These are phyloP conservation scores for Lantana camara DNA, from an alignment of 257 asterid genomes.

Conservation along the genomic window DNA sequence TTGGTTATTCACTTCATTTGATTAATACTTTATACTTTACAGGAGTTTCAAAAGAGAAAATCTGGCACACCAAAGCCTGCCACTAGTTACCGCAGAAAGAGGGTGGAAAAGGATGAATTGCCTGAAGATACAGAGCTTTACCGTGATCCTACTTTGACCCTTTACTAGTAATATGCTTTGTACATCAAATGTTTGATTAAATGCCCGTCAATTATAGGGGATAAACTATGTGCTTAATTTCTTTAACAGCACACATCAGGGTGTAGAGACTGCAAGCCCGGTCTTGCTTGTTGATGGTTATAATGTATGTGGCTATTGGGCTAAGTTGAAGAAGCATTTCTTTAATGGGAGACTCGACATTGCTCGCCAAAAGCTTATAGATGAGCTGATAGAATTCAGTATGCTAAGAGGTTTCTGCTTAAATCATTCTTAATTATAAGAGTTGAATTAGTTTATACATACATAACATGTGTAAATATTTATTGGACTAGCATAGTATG, in stretches of 20 bases:
- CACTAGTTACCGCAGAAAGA: constrained; percentile 88
- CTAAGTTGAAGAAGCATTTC: constrained; percentile 91
- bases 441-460: constrained; percentile 6
- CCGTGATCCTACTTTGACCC: constrained; percentile 80
- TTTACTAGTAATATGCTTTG: constrained; percentile 63
- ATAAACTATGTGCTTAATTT: constrained; percentile 20
- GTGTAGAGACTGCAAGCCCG: constrained; percentile 70
- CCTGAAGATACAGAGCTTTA: constrained; percentile 74
- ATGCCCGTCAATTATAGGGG: constrained; percentile 22
- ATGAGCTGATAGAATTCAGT: constrained; percentile 84
- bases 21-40: constrained; percentile 11
- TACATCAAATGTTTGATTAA: constrained; percentile 33
- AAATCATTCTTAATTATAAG: constrained; percentile 19
- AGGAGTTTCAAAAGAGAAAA: constrained; percentile 81
- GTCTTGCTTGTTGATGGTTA: constrained; percentile 98
- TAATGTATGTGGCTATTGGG: constrained; percentile 96
- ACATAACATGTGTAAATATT: not conserved
- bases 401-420: constrained; percentile 78
- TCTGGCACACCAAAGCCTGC: constrained; percentile 70
- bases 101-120: constrained; percentile 81
- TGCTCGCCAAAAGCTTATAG: constrained; percentile 97
- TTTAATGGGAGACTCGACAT: constrained; percentile 77
- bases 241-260: constrained; percentile 76
- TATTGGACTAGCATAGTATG: not conserved
- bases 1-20: constrained; percentile 28